Evolutionary conservation across 1,284 basidiomycete species (phyloP).

Genomic region (Trichosporon asahii): DNA sequence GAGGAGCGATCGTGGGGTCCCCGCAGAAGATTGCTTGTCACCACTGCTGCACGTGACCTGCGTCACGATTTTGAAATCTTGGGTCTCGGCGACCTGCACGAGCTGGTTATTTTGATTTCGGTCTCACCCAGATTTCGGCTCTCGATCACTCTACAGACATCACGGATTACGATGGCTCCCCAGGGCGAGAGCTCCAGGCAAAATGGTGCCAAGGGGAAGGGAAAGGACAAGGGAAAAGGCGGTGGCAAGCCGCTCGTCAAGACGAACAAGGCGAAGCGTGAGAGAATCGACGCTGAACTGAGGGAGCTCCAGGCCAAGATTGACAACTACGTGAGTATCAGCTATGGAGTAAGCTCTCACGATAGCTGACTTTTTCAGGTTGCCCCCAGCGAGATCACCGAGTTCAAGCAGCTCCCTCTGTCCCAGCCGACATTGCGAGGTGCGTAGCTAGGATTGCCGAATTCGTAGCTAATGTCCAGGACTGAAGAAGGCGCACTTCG

Average conservation of each 20-base stretch:
- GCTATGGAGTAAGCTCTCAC: background rate
- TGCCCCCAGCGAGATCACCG: slow-evolving; percentile 33
- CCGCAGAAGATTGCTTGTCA: too few relatives aligned
- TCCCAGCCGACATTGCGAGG: slow-evolving; percentile 47
- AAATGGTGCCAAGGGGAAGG: slow-evolving; percentile 16
- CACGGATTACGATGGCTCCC: background rate
- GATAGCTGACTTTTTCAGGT: background rate
- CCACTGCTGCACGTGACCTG: slow-evolving; percentile 9
- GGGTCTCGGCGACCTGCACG: background rate
- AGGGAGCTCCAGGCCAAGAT: slow-evolving; percentile 41
- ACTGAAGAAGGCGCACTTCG: slow-evolving; percentile 77
- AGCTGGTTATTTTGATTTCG: slow-evolving; percentile 3
- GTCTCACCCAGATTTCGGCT: background rate
- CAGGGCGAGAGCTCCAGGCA: background rate
- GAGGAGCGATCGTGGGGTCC: too few relatives aligned
- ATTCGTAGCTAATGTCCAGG: slow-evolving; percentile 54
- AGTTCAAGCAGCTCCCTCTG: slow-evolving; percentile 52
- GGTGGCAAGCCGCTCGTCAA: slow-evolving; percentile 31
- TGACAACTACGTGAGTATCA: slow-evolving; percentile 43
- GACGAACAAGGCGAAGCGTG: slow-evolving; percentile 45
- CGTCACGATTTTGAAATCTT: slow-evolving; percentile 11
- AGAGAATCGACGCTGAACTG: slow-evolving; percentile 47
- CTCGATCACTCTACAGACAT: background rate
- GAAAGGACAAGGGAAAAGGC: slow-evolving; percentile 18
- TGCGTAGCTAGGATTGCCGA: slow-evolving; percentile 15